These are phyloP conservation scores for Scalesia atractyloides DNA, from an alignment of 129 eudicot genomes.

Conservation along the genomic window DNA sequence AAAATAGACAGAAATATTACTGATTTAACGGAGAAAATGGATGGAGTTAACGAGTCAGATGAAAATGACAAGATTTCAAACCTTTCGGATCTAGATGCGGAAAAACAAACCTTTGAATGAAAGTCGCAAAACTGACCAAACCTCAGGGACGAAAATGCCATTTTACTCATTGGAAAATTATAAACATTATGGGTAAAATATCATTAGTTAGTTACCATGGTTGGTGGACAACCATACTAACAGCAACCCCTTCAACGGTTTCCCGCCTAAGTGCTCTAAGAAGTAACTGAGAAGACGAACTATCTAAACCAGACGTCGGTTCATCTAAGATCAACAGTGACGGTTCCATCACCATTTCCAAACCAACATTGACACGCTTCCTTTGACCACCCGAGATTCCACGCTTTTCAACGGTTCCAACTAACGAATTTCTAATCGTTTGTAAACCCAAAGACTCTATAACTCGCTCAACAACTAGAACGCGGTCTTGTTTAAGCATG, in stretches of 20 bases:
- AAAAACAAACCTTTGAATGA: too few relatives aligned
- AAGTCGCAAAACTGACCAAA: too few relatives aligned
- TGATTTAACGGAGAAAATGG: too few relatives aligned
- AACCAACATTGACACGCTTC: slow-evolving; percentile 90
- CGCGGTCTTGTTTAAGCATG: slow-evolving; percentile 72
- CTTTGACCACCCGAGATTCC: slow-evolving; percentile 98
- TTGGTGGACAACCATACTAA: slow-evolving; percentile 96
- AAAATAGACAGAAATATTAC: too few relatives aligned
- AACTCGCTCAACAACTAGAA: slow-evolving; percentile 82
- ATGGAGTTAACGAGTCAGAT: too few relatives aligned
- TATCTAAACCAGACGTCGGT: slow-evolving; percentile 95
- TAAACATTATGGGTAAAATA: too few relatives aligned
- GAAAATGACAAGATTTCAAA: too few relatives aligned
- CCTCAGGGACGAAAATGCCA: too few relatives aligned
- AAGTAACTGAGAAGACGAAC: slow-evolving; percentile 89
- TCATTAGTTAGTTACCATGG: slow-evolving; percentile 62
- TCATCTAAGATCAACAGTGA: slow-evolving; percentile 85
- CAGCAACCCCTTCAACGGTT: slow-evolving; percentile 78
- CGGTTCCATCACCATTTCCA: slow-evolving; percentile 96
- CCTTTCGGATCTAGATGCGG: too few relatives aligned
- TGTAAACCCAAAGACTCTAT: slow-evolving; percentile 86
- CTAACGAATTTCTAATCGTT: slow-evolving; percentile 67
- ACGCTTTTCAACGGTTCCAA: slow-evolving; percentile 94
- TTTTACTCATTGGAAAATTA: too few relatives aligned
- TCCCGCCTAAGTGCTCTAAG: slow-evolving; percentile 91